Evolutionary conservation across 331 rosid species (phyloP).

Genomic region (Quercus tomentella): DNA sequence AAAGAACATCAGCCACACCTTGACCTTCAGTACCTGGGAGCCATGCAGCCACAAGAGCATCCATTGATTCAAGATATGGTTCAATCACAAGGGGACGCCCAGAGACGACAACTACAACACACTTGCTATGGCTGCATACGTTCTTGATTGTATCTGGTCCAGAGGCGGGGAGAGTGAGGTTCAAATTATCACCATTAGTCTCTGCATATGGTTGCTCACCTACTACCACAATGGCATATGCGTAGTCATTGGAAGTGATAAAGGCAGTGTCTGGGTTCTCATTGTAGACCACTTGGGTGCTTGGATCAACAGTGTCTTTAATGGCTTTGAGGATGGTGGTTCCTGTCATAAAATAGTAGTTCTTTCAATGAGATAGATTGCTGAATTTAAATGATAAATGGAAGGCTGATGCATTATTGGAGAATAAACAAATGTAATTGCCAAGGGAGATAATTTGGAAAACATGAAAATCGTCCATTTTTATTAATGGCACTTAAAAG

Average conservation of each 20-base stretch:
- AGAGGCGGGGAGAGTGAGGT: not conserved
- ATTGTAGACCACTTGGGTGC: constrained; percentile 1
- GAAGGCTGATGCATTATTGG: not conserved
- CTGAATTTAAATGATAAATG: not conserved
- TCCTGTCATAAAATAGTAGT: not conserved
- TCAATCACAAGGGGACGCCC: constrained; percentile 7
- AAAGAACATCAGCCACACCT: constrained; percentile 13
- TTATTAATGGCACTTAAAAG: too few relatives aligned
- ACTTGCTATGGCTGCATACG: constrained; percentile 2
- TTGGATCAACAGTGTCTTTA: not conserved
- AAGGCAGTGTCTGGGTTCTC: not conserved
- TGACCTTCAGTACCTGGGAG: constrained; percentile 8
- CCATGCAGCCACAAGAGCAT: constrained; percentile 15
- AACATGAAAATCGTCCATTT: too few relatives aligned
- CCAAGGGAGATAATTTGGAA: too few relatives aligned
- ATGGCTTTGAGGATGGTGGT: constrained; percentile 6
- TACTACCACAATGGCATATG: not conserved
- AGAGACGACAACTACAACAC: not conserved
- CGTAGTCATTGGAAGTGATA: not conserved
- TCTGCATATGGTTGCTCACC: constrained; percentile 13
- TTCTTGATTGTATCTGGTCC: not conserved
- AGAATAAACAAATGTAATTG: not conserved
- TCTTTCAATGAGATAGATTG: not conserved
- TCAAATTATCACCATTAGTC: not conserved
- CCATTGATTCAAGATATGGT: constrained; percentile 2